Base-by-base conservation (phyloP, 768 basidiomycete genomes). In the Suillus fuscotomentosus region DNA sequence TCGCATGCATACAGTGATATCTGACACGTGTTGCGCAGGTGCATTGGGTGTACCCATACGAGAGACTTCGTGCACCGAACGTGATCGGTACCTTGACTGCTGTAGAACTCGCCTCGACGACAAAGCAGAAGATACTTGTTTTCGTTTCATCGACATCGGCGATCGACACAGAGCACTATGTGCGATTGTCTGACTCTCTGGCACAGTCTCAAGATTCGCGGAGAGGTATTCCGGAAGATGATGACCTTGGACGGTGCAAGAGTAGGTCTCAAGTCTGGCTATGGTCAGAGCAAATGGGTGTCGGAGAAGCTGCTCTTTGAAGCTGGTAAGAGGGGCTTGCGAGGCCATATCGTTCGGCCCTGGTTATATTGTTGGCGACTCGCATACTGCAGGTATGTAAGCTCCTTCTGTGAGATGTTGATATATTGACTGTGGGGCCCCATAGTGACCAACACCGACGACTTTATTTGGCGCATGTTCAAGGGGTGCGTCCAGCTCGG, bases 401-500 rank as follows among this genome's bases (percentile, higher is more conserved):
- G 3, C 34, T 41, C 4, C 55, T 54, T 64, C 17, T 27, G 41
- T 39, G 7, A 24, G 34, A 20, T 0, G 43, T 31, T 31, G 11
- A 65, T 60, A 22, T n/a, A 51, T 59, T 67, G 36, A 53, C 53
- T 4, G 53, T 66, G 51, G 63, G 39, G 20, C 39, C 55, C 36
- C 61, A 20, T 68, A 94, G 96, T 98, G 4, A 98, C 97, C 14
- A 99, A 99, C 78, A 99, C 97, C 41, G 97, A 99, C 70, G 97
- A 99, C 75, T 99, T 99, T 78, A 87, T 99, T 63, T 99, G 97
- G 97, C 87, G 97, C 3, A 80, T 99, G 76, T 93, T 97, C 73
- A 99, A 99, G 76, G 97, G 97, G n/a, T 98, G 95, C 72, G 84
- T 98, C 43, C 97, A 99, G 74, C 88, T 99, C n/a, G 97, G 96